These are phyloP conservation scores for Blastobotrys raffinosifermentans DNA, from an alignment of 1,139 yeast genomes.

Conservation along the genomic window DNA sequence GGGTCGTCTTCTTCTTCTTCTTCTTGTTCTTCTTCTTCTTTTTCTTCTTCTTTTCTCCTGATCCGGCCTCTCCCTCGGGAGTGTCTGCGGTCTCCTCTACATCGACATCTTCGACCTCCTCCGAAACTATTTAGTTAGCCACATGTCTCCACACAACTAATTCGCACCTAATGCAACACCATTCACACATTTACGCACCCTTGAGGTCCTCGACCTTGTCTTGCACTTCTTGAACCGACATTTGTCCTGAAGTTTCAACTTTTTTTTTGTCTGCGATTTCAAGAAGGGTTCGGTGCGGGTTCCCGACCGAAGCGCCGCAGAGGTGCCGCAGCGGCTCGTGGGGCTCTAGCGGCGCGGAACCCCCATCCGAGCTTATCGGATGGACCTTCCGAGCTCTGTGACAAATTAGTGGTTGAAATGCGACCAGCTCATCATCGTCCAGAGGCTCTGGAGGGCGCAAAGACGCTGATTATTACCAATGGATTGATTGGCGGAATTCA, in stretches of 20 bases:
- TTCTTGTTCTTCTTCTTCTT: slow-evolving; percentile 48
- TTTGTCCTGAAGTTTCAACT: too few relatives aligned
- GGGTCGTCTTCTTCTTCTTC: slow-evolving; percentile 28
- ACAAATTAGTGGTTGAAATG: slow-evolving; percentile 18
- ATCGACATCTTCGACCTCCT: slow-evolving; percentile 18
- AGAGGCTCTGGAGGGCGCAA: slow-evolving; percentile 27
- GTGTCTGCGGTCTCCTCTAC: slow-evolving; percentile 17
- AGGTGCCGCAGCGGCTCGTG: too few relatives aligned
- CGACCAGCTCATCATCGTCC: slow-evolving; percentile 31
- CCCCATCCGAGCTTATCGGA: too few relatives aligned
- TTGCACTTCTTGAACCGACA: too few relatives aligned
- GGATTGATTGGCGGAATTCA: slow-evolving; percentile 23
- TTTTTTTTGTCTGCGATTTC: too few relatives aligned
- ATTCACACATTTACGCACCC: slow-evolving; percentile 6
- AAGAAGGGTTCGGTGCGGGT: too few relatives aligned
- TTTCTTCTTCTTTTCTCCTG: slow-evolving; percentile 34
- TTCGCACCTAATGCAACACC: too few relatives aligned
- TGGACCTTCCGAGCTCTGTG: too few relatives aligned
- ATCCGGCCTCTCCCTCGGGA: slow-evolving; percentile 11
- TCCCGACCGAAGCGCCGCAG: too few relatives aligned
- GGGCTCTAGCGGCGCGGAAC: too few relatives aligned
- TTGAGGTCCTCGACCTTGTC: slow-evolving; percentile 12
- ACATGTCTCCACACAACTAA: too few relatives aligned
- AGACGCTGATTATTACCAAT: slow-evolving; percentile 20
- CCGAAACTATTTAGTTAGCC: too few relatives aligned